Base-by-base conservation (phyloP, 2,329 filamentous ascomycete genomes). In the Byssoonygena ceratinophila region DNA sequence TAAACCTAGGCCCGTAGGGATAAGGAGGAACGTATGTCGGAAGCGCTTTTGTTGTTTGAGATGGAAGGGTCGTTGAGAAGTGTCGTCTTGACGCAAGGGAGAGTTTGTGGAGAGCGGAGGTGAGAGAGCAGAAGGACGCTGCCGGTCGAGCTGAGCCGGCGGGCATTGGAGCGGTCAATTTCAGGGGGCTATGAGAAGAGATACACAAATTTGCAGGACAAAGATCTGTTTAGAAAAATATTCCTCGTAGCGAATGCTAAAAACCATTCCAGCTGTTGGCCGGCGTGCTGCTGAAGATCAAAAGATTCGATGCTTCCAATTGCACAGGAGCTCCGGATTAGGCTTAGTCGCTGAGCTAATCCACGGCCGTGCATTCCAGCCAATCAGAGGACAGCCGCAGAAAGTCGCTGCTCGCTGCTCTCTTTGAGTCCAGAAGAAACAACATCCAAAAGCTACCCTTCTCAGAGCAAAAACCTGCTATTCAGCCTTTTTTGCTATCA, bases 11-110 rank as follows among this genome's bases (percentile, higher is more conserved):
- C 44, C 69, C 70, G 58, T 73, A 73, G 9, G 73, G 73, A 55
- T 76, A 76, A 32, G 71, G 64, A 41, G 73, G 72, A 54, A 72
- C 68, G 34, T 64, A 59, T 8, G 63, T 62, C 29, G 69, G 67
- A 46, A 71, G 59, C 46, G 63, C 62, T 32, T 59, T 62, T 47
- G 65, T 66, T 55, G 65, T 52, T 39, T 52, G 45, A 44, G 46
- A 18, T 46, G 62, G 58, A 46, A 59, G 52, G 46, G 68, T 68
- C 43, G 68, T 68, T 34, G 68, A 69, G 58, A 71, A 71, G 43
- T 60, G 57, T 49, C 69, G 67, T 54, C 62, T 68, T 14, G 68
- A 59, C 51, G 62, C 62, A 55, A 71, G 54, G 16, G 69, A 67
- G 52, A 71, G 65, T 49, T 61, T 64, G 52, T 66, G 67, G 59